Base-by-base conservation (phyloP, 768 basidiomycete genomes). In the Cantharellus anzutake region DNA sequence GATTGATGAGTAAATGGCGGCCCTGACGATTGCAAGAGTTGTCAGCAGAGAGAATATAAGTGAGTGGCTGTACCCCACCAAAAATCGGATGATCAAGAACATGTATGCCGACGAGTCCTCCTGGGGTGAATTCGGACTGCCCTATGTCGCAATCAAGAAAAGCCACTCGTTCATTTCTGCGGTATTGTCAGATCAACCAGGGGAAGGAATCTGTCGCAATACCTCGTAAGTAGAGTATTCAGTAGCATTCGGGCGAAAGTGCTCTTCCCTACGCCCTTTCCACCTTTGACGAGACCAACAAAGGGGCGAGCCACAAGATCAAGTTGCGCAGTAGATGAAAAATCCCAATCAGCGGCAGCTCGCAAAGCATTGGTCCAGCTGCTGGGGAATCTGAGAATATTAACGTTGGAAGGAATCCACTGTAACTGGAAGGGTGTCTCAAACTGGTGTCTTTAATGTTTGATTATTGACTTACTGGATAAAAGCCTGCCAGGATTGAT, bases 111-210 rank as follows among this genome's bases (percentile, higher is more conserved):
- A 96, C 84, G 71, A 88, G 77, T 0, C 92, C 94, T 0, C 82
- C 82, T 0, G 88, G 83, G 0, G 85, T 84, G 67, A 97, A 94
- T 69, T 97, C 93, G 2, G 90, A 85, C 70, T 99, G 94, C 16
- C 94, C 94, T 2, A 88, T 65, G 70, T 99, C 94, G 61, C 86
- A 88, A 68, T 98, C 94, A 4, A 99, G 76, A 68, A 80, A 96
- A 0, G 91, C 93, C 2, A 97, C 89, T n/a, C 75, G 76, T 34
- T 75, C 74, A 71, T 87, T 88, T 38, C 85, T 89, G 20, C 20
- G 20, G 20, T 29, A 29, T 29, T 29, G 20, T 29, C 20, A 29
- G 20, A 29, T 29, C 20, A 29, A 29, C 20, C 20, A 29, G 20
- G 61, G 7, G 38, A 42, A 16, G 2, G 11, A 4, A 48, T 0